Base-by-base conservation (phyloP, 306 rosid species). In the Carpinus viminea region DNA sequence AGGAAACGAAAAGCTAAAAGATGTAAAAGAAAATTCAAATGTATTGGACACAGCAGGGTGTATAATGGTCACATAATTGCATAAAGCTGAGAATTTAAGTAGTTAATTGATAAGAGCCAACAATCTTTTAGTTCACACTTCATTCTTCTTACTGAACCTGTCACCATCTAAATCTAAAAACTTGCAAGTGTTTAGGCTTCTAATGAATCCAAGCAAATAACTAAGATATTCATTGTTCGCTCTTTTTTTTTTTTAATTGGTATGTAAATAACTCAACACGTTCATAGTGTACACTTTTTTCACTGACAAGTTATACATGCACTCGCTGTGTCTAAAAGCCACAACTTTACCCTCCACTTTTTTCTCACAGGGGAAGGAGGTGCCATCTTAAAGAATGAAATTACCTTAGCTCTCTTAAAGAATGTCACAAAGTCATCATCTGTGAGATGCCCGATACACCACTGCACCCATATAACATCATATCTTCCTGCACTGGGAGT, bases 401-500 rank as follows among this genome's bases (percentile, higher is more conserved):
- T 71, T 80, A 92, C 98, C 97, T 92, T 95, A 46, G 98, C 98
- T 80, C 93, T 88, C 34, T 80, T 85, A 80, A 92, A 95, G 87
- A 95, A 95, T 68, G 93, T 85, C 79, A 92, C 85, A 51, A 95
- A 92, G 80, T 95, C 98, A 5, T 92, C 98, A 80, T 95, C 98
- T 13, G 98, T 95, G 38, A 95, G 95, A 90, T 95, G 98, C 64
- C 98, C 98, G 48, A 95, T 92, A 76, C 98, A 95, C 97, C 98
- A 92, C 73, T 95, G 98, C 78, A 95, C 83, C 98, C 98, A 95
- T 85, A 95, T 95, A 77, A 95, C 89, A 75, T 95, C 97, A 80
- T 95, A 95, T 91, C 97, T 89, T 84, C 87, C 96, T 41, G 86
- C 68, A 57, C 82, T 93, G 51, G 98, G 98, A n/a, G 95, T 89